phyloP scores from a whole-genome alignment of 805 yeast genomes.

The Candida alai region DNA sequence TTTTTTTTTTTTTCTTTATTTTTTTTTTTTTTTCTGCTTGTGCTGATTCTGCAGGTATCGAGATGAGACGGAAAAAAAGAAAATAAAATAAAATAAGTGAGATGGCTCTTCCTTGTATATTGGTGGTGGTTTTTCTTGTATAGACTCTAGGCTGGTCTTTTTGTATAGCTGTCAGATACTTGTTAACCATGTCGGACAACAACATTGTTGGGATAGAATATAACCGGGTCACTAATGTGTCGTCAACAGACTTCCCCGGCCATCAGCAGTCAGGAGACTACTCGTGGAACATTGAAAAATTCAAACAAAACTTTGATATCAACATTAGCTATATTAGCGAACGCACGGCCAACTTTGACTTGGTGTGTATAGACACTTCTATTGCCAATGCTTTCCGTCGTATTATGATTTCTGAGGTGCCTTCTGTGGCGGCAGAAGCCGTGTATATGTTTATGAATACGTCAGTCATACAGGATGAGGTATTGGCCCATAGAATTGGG shows the following conservation, averaged over 20 bases:
- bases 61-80: no score
- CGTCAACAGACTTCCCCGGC: slow-evolving; percentile 92
- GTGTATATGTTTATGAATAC: slow-evolving; percentile 91
- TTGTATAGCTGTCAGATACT: no score
- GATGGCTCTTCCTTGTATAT: no score
- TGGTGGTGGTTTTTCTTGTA: no score
- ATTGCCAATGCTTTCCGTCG: slow-evolving; percentile 95
- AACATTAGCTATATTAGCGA: slow-evolving; percentile 62
- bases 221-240: slow-evolving; percentile 86
- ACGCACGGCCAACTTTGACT: slow-evolving; percentile 79
- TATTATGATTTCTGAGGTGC: slow-evolving; percentile 95
- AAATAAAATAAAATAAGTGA: no score
- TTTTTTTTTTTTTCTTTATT: no score
- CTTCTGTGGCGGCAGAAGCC: slow-evolving; percentile 91
- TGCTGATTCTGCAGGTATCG: no score
- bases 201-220: slow-evolving; percentile 77
- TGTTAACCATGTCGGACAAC: slow-evolving; percentile 23
- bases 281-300: slow-evolving; percentile 81
- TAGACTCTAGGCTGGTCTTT: no score
- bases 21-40: no score
- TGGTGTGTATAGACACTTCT: slow-evolving; percentile 84
- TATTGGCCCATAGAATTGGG: slow-evolving; percentile 92
- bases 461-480: slow-evolving; percentile 96
- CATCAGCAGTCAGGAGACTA: slow-evolving; percentile 59
- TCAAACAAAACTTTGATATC: slow-evolving; percentile 64